These are phyloP conservation scores for Phlebiopsis flavidoalba DNA, from an alignment of 768 basidiomycete genomes.

Conservation along the genomic window DNA sequence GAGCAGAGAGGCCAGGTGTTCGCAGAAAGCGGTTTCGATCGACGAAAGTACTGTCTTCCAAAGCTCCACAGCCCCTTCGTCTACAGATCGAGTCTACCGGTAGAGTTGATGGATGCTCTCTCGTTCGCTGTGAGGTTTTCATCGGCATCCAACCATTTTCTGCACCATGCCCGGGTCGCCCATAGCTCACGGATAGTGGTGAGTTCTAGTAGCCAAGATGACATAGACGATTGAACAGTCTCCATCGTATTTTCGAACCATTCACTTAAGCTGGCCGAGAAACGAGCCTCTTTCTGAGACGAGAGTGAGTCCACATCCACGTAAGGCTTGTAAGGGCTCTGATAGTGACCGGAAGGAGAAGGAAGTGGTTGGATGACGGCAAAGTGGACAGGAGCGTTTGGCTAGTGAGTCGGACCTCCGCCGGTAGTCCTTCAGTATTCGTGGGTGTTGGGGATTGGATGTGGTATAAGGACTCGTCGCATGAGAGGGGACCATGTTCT, in stretches of 20 bases:
- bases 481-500: conserved; percentile 44
- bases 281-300: conserved; percentile 36
- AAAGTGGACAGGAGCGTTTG: conserved; percentile 61
- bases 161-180: conserved; percentile 53
- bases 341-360: conserved; percentile 66
- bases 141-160: conserved; percentile 37
- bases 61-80: conserved; percentile 48
- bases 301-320: conserved; percentile 64
- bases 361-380: conserved; percentile 80
- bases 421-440: conserved; percentile 30
- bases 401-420: conserved; percentile 60
- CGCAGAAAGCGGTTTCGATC: conserved; percentile 42
- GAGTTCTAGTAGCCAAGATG: conserved; percentile 56
- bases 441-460: conserved; percentile 50
- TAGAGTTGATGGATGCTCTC: conserved; percentile 31
- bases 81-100: conserved; percentile 52
- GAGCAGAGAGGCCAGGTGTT: conserved; percentile 34
- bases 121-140: conserved; percentile 48
- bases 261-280: conserved; percentile 43
- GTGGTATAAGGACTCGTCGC: conserved; percentile 45
- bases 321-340: conserved; percentile 81
- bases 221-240: conserved; percentile 39
- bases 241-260: conserved; percentile 61
- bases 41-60: conserved; percentile 48
- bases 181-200: conserved; percentile 65